Base-by-base conservation (phyloP, 2,329 filamentous ascomycete genomes). In the Onygenales sp. region DNA sequence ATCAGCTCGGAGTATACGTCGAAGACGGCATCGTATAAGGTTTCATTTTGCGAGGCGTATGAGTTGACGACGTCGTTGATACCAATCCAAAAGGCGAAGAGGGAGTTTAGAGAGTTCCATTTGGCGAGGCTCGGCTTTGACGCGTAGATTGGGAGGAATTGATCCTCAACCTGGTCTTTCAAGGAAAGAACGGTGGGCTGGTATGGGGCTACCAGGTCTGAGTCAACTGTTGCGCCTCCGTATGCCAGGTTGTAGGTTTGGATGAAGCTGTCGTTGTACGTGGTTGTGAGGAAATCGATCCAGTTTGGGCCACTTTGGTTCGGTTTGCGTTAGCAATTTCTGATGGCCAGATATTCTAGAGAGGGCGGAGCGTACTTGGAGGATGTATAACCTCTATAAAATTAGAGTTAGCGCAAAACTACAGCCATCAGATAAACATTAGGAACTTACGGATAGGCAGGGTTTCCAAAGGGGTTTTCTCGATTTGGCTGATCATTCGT, bases 391-490 rank as follows among this genome's bases (percentile, higher is more conserved):
- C 50, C 50, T 11, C 50, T 52, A 33, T n/a, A 14, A 42, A 17
- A 45, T 11, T 6, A 0, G 4, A 27, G 40, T 52, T 45, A 52
- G 50, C 42, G 7, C 32, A 10, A 27, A 34, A 11, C 31, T 37
- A 32, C 14, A 42, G 27, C 14, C 31, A 39, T 9, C 9, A 27
- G 21, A 27, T 27, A 39, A 0, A 39, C 36, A n/a, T n/a, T 4
- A 27, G n/a, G 9, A 14, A 45, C 50, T 52, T 46, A 52, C 50
- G 80, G 81, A 56, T 78, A 81, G 0, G 69, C 42, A 0, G 81
- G 81, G 61, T 84, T 84, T 1, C 81, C 80, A 42, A 83, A 63
- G 1, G 79, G 79, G 61, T 81, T 80, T 6, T 65, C 62, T 1
- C 67, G 57, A 11, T 69, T 75, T 0, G 81, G 79, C 37, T 77